Evolutionary conservation across 2,329 filamentous ascomycete species (phyloP).

Genomic region (Teratosphaeria nubilosa): DNA sequence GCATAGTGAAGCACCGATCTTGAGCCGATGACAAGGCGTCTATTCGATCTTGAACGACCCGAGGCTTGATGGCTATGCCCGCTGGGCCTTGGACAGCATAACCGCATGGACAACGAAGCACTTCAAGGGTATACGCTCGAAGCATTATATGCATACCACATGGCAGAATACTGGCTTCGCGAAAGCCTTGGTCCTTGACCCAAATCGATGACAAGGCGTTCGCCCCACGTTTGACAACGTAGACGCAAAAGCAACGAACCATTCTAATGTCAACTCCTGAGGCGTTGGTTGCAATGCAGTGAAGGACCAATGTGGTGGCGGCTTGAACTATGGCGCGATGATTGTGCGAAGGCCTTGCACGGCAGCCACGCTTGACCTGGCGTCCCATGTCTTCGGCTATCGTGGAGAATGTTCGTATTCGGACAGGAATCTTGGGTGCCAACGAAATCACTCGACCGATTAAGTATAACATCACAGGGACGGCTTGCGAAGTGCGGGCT

Average conservation of each 20-base stretch:
- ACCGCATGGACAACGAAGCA: too few species aligned
- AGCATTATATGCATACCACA: too few species aligned
- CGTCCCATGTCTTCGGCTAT: too few species aligned
- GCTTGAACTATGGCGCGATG: too few species aligned
- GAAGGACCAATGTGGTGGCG: neutral
- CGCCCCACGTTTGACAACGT: neutral
- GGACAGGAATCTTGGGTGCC: neutral
- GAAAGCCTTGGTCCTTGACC: neutral
- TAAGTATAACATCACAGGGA: neutral
- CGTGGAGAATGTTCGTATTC: neutral
- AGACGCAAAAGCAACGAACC: neutral
- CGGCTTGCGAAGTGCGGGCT: neutral
- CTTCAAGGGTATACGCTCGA: too few species aligned
- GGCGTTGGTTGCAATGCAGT: neutral
- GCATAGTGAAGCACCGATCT: too few species aligned
- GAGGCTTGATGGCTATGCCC: too few species aligned
- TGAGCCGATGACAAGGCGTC: neutral
- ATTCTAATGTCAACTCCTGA: neutral
- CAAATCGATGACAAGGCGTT: neutral
- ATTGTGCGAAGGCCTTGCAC: neutral
- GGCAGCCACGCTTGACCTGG: neutral
- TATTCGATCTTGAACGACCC: too few species aligned
- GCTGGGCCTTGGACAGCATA: too few species aligned
- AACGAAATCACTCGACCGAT: too few species aligned
- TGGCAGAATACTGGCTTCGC: neutral